Evolutionary conservation across 176 grass and related monocot genomes (phyloP), one percentile per base, ranked within the genome.

Genomic region (Poa pratensis): DNA sequence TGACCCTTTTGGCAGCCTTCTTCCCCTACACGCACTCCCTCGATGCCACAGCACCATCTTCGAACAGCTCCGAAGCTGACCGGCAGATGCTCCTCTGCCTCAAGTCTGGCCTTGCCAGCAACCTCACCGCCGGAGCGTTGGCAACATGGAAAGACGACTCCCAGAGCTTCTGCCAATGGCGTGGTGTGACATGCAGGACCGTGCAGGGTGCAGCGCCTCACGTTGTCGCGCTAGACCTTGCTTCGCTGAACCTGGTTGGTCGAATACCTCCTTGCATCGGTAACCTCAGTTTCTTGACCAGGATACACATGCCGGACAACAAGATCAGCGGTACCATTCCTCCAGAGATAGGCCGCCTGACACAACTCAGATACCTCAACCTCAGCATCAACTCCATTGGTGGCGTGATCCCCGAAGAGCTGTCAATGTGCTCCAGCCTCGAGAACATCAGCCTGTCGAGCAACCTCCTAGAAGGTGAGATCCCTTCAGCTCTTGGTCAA

Each of bases 151-250:
- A 12, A 62, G 3, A 84, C 0, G 22, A 63, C 7, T 40, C 85
- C n/a, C 3, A 20, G 5, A 5, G 32, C 0, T 84, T 77, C 64
- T 91, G 86, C n/a, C 23, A 22, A 48, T 88, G 89, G 89, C 49
- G 19, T 13, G 81, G 86, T 0, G 86, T 91, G 20, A 62, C 49
- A 4, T 91, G 85, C 69, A 9, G 13, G 1, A 48, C 48, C 1
- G 3, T 19, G 62, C 39, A 23, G 48, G 22, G 37, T 16, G 15
- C 42, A 28, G 19, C 72, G 16, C 7, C 91, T 93, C 12, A 4
- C 1, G 69, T 73, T 73, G 22, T 48, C 0, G 69, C 69, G 0
- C 69, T 73, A 48, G 40, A 73, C 69, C 69, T 73, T n/a, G 6
- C 14, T 23, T 73, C 22, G 12, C 69, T 73, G 22, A 73, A 73